Evolutionary conservation across 306 rosid genomes (phyloP).

Genomic region (Herpetospermum pedunculosum): DNA sequence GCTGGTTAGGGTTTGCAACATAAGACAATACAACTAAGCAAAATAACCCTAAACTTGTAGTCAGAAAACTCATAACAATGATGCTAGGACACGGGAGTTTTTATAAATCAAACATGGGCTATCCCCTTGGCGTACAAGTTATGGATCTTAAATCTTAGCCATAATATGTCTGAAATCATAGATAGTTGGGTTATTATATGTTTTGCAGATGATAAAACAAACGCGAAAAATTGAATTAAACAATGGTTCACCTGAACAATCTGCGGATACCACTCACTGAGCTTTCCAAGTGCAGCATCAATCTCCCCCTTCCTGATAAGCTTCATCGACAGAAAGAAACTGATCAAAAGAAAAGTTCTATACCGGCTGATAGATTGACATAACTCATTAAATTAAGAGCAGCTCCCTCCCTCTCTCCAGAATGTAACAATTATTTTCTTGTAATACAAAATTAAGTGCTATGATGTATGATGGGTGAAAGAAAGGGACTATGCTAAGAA

Average conservation of each 20-base stretch:
- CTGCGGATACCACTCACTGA: conserved; percentile 90
- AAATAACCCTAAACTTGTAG: neutral
- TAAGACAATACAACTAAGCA: neutral
- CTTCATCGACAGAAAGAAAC: conserved; percentile 38
- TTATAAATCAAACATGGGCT: neutral
- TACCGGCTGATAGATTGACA: neutral
- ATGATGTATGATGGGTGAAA: neutral
- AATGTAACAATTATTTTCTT: neutral
- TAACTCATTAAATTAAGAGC: neutral
- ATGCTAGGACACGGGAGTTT: neutral
- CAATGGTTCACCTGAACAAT: conserved; percentile 69
- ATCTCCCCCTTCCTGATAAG: conserved; percentile 79
- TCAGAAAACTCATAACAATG: neutral
- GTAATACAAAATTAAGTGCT: neutral
- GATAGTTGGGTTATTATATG: neutral
- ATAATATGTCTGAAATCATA: neutral
- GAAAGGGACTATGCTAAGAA: neutral
- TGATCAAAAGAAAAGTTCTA: conserved; percentile 14
- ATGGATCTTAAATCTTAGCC: neutral
- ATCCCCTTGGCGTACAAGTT: neutral
- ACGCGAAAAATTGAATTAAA: neutral
- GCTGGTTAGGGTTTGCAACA: neutral
- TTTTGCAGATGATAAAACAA: neutral
- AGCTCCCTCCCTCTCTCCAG: neutral
- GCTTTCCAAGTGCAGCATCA: conserved; percentile 63